These are phyloP conservation scores for Paecilomyces sp. DNA, from an alignment of 2,329 filamentous ascomycete genomes.

Conservation along the genomic window DNA sequence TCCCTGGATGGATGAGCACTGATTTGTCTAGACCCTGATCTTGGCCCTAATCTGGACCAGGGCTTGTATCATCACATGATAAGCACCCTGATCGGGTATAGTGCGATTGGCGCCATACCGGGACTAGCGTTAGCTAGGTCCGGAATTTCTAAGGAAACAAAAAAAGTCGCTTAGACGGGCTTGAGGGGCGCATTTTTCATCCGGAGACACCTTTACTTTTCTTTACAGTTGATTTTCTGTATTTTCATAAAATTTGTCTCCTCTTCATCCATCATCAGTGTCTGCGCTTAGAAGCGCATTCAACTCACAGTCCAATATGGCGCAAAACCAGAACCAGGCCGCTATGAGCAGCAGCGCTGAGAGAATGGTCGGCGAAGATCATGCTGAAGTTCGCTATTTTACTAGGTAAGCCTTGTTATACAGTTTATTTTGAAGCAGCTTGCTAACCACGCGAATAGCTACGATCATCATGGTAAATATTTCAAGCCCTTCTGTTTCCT, in stretches of 20 bases:
- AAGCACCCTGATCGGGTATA: neutral
- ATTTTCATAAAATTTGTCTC: neutral
- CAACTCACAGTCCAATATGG: slow-evolving; percentile 18
- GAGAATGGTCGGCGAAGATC: slow-evolving; percentile 59
- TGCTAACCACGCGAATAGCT: slow-evolving; percentile 49
- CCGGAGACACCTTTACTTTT: neutral
- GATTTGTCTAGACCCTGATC: neutral
- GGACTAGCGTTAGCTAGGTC: slow-evolving; percentile 7
- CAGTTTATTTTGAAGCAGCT: slow-evolving; percentile 14
- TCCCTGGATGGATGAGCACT: neutral
- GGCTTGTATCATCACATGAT: slow-evolving; percentile 18
- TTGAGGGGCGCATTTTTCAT: slow-evolving; percentile 10
- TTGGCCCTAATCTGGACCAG: slow-evolving; percentile 19
- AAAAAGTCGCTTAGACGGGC: slow-evolving; percentile 10
- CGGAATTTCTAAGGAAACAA: slow-evolving; percentile 4
- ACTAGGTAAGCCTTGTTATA: slow-evolving; percentile 62
- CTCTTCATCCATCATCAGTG: slow-evolving; percentile 3
- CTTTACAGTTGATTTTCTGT: slow-evolving; percentile 1
- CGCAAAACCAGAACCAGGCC: slow-evolving; percentile 15
- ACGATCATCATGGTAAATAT: slow-evolving; percentile 86
- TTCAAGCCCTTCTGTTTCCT: slow-evolving; percentile 9
- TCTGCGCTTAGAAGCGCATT: neutral
- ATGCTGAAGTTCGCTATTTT: slow-evolving; percentile 98
- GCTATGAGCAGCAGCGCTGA: slow-evolving; percentile 37
- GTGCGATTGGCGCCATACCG: neutral